A percentile compares a stretch with the other conserved stretches of the same genome.
phyloP scores from a whole-genome alignment of 2,329 filamentous ascomycete species.

The Alternaria panax region DNA sequence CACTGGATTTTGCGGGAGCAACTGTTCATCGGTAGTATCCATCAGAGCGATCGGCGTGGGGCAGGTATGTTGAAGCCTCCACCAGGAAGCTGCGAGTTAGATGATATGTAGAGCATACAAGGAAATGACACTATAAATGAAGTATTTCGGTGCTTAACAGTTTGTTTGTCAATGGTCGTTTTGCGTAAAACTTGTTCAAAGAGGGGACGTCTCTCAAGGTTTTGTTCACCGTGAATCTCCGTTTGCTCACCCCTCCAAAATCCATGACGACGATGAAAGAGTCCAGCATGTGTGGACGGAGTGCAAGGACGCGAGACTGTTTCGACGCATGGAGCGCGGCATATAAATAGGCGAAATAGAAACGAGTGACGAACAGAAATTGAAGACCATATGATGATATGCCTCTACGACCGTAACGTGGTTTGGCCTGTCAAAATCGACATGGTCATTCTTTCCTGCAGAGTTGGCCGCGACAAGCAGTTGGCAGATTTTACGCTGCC shows the following conservation, averaged over 20 bases:
- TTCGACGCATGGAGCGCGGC: background rate
- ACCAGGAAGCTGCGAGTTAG: background rate
- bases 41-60: background rate
- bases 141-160: background rate
- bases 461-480: background rate
- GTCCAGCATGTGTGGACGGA: background rate
- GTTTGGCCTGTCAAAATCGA: background rate
- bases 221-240: background rate
- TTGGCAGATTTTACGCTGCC: background rate
- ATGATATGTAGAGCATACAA: background rate
- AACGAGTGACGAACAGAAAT: background rate
- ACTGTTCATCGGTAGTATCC: background rate
- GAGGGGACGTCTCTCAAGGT: background rate
- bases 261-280: background rate
- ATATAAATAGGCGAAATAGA: background rate
- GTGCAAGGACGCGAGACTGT: background rate
- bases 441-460: background rate
- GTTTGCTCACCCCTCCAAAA: background rate
- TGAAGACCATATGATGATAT: background rate
- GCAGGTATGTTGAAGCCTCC: background rate
- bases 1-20: background rate
- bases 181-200: slow-evolving; percentile 1
- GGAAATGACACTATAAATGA: background rate
- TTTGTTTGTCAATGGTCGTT: background rate
- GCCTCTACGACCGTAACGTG: background rate